Evolutionary conservation across 345 rosid genomes (phyloP), one percentile per base, ranked within the genome.

Genomic region (Linum trigynum): DNA sequence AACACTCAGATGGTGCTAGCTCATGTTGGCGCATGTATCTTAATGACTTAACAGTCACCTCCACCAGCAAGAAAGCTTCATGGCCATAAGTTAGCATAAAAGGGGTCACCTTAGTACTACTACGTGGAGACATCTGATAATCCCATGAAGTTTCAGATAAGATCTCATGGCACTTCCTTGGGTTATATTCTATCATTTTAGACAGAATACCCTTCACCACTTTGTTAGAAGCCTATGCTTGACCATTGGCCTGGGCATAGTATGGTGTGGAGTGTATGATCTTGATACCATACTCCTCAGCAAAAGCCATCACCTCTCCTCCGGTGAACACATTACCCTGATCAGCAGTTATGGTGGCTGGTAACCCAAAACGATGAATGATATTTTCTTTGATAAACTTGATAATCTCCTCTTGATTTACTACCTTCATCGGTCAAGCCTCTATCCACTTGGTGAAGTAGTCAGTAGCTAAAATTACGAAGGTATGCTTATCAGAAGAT

Each of bases 161-260:
- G 0, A 53, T 1, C 4, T 1, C 16, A 5, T 42, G 67, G 57
- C 67, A 64, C 3, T 64, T 38, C 32, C 51, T 50, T 1, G 56
- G 67, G 16, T 64, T 43, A 3, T 43, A 56, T 35, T 48, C 57
- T 14, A 64, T n/a, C 67, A 64, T 64, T 16, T 64, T 50, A 17
- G 35, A 16, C 32, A 64, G 5, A 3, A 64, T 48, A 3, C 67
- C 56, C 3, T 38, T 42, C 38, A 64, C 12, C 11, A 64, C 67
- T 45, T 42, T 43, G 9, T n/a, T 64, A 12, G 2, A 42, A 2
- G 55, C 67, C 39, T 64, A 15, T 7, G 57, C 67, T 42, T 45
- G 5, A n/a, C 67, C 67, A 45, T 64, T 64, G 9, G 11, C 57
- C 32, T 64, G 39, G 5, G 67, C 67, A 42, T 64, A 64, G 67